These are phyloP conservation scores for Saturnispora gosingensis DNA, from an alignment of 805 yeast genomes.

Conservation along the genomic window DNA sequence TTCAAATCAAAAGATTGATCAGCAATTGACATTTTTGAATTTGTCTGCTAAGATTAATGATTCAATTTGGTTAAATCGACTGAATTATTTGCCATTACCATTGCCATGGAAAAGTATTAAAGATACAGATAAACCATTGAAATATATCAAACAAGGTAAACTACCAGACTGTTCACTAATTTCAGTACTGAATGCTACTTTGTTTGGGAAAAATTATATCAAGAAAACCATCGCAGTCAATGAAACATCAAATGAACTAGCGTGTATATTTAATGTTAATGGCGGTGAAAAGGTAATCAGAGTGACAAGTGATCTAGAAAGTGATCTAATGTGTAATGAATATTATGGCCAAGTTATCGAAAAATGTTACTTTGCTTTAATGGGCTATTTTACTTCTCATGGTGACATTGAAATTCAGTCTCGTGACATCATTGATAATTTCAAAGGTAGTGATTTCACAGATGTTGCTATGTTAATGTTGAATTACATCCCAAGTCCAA, in stretches of 20 bases:
- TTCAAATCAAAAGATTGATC: neutral
- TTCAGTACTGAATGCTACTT: neutral
- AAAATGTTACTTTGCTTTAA: neutral
- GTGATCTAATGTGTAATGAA: neutral
- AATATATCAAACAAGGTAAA: neutral
- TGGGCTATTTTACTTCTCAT: neutral
- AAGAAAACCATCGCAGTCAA: neutral
- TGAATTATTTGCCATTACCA: neutral
- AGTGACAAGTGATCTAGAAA: neutral
- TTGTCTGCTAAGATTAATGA: neutral
- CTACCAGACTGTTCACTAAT: constrained; percentile 6
- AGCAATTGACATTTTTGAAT: neutral
- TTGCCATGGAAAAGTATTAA: neutral
- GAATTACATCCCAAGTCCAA: constrained; percentile 1
- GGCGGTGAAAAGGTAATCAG: neutral
- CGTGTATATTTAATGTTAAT: neutral
- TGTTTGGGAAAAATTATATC: constrained; percentile 1
- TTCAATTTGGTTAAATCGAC: neutral
- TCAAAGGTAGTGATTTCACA: constrained; percentile 4
- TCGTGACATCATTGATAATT: neutral
- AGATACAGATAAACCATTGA: neutral
- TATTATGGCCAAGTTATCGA: neutral
- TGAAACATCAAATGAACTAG: neutral
- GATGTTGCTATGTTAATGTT: constrained; percentile 4
- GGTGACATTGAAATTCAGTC: neutral